Conservation (phyloP, 2,329 filamentous ascomycete genomes). For the Aureobasidium sp. region DNA sequence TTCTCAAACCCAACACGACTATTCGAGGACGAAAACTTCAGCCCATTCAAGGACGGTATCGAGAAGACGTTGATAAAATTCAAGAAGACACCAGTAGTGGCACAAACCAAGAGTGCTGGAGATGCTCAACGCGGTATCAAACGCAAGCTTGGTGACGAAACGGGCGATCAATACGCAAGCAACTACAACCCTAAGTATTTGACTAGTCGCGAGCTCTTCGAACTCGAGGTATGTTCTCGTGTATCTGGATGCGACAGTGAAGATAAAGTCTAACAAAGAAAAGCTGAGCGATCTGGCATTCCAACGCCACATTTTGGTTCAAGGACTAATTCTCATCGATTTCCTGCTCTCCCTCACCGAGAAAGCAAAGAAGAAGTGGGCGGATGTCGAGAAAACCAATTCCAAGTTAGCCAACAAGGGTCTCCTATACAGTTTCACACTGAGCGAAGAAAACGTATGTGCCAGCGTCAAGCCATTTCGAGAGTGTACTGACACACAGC, state of each 20-base stretch:
- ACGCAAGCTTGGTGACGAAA: constrained; percentile 51
- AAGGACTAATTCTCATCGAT: constrained; percentile 88
- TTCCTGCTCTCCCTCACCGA: constrained; percentile 87
- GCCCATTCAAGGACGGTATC: constrained; percentile 55
- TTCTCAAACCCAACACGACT: constrained; percentile 85
- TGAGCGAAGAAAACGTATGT: constrained; percentile 61
- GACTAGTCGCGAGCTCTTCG: constrained; percentile 93
- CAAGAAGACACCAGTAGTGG: constrained; percentile 58
- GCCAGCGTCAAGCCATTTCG: background rate
- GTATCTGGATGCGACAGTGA: background rate
- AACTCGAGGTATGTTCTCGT: constrained; percentile 67
- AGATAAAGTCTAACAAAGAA: constrained; percentile 3
- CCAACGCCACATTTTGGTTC: constrained; percentile 85
- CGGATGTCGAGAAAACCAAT: constrained; percentile 46
- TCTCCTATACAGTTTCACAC: constrained; percentile 69
- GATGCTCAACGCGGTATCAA: constrained; percentile 55
- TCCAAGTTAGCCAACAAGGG: constrained; percentile 62
- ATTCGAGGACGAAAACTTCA: constrained; percentile 60
- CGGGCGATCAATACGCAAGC: constrained; percentile 54
- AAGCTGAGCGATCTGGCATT: constrained; percentile 92
- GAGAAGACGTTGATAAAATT: constrained; percentile 65
- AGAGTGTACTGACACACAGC: constrained; percentile 21
- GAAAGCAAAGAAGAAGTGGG: constrained; percentile 71
- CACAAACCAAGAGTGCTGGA: constrained; percentile 64
- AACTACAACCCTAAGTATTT: constrained; percentile 97